Evolutionary conservation across 179 eudicot species (phyloP).

Genomic region (Beta lomatogona): DNA sequence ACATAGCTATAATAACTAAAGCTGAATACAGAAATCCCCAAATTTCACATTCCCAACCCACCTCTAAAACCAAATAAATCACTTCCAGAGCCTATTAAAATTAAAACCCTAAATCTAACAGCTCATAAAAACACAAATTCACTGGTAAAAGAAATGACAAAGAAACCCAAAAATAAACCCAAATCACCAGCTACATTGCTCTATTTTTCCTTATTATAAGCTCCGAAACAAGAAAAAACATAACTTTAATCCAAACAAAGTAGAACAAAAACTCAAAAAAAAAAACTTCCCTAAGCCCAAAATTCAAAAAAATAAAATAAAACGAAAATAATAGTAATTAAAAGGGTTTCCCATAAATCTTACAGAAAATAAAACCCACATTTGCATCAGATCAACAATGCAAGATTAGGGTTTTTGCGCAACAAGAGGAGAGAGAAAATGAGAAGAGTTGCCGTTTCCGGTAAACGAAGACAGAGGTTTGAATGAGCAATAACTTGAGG

Average conservation of each 20-base stretch:
- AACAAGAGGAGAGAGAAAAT: conserved; percentile 15
- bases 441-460: conserved; percentile 15
- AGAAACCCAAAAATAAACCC: background rate
- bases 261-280: background rate
- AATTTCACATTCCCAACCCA: conserved; percentile 5
- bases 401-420: conserved; percentile 39
- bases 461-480: conserved; percentile 26
- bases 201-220: background rate
- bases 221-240: conserved; percentile 3
- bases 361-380: conserved; percentile 26
- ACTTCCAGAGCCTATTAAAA: background rate
- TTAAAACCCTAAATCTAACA: conserved; percentile 27
- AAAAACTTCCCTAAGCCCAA: background rate
- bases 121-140: background rate
- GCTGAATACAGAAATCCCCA: too few relatives aligned
- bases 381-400: conserved; percentile 21
- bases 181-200: conserved; percentile 25
- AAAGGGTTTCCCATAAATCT: conserved; percentile 25
- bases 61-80: background rate
- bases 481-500: conserved; percentile 20
- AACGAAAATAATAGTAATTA: too few relatives aligned
- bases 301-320: background rate
- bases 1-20: too few relatives aligned
- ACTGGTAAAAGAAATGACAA: background rate
- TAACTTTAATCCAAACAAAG: background rate